A percentile compares a stretch with the other conserved stretches of the same genome.
phyloP scores from a whole-genome alignment of 140 eudicot genomes.

The Cichorium intybus region DNA sequence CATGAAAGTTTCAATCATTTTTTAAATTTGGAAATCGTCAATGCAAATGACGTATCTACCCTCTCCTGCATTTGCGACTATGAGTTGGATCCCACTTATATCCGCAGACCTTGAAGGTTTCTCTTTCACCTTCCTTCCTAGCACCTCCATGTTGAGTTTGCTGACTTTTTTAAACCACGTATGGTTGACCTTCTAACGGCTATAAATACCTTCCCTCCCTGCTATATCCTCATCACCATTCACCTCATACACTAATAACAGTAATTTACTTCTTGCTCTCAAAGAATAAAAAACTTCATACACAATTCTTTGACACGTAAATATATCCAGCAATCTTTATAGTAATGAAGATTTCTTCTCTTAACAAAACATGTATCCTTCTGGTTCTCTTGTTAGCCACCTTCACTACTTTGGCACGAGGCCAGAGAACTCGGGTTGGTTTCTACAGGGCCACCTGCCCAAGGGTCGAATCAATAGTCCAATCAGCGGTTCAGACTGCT shows the following conservation, averaged over 20 bases:
- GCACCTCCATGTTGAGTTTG: not conserved
- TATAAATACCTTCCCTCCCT: constrained; percentile 9
- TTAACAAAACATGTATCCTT: not conserved
- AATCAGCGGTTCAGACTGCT: constrained; percentile 32
- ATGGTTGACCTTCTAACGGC: not conserved
- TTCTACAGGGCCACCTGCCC: constrained; percentile 49
- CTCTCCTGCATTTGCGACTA: not conserved
- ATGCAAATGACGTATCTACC: not conserved
- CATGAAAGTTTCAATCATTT: too few relatives aligned
- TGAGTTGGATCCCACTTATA: not conserved
- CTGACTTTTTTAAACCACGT: not conserved
- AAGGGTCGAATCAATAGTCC: constrained; percentile 55
- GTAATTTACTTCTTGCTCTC: not conserved
- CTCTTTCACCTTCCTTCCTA: not conserved
- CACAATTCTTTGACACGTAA: not conserved
- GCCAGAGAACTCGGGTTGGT: constrained; percentile 38
- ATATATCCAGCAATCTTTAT: not conserved
- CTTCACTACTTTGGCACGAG: constrained; percentile 24
- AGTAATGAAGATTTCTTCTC: constrained; percentile 19
- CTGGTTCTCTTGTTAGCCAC: constrained; percentile 23
- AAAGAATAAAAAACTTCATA: too few relatives aligned
- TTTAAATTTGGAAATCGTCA: not conserved
- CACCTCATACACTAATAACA: not conserved
- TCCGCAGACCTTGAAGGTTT: not conserved
- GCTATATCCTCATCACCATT: not conserved